Evolutionary conservation across 805 yeast genomes (phyloP).

Genomic region (Metschnikowia reukaufii): DNA sequence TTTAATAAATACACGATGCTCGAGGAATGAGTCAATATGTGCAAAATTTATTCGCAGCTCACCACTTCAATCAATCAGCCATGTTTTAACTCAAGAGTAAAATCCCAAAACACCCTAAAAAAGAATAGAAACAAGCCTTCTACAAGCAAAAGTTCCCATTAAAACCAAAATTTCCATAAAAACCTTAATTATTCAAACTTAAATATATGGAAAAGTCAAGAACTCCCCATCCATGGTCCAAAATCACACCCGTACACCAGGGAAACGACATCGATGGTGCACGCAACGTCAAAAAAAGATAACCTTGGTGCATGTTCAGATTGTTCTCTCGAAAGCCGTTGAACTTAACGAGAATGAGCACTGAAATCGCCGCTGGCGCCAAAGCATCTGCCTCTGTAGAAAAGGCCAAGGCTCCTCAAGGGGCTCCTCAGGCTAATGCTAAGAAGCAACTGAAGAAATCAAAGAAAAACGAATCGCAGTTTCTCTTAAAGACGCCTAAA

Average conservation of each 20-base stretch:
- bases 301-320: conserved; percentile 18
- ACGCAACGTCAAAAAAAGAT: conserved; percentile 4
- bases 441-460: conserved; percentile 29
- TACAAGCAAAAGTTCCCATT: no score
- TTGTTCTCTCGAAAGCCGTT: conserved; percentile 16
- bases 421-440: conserved; percentile 9
- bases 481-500: conserved; percentile 89
- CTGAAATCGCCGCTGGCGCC: conserved; percentile 19
- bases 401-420: conserved; percentile 11
- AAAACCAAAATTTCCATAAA: no score
- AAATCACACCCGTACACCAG: conserved; percentile 17
- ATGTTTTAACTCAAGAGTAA: neutral
- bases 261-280: neutral
- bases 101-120: neutral
- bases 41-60: neutral
- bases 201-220: no score
- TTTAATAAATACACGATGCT: no score
- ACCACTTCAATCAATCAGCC: neutral
- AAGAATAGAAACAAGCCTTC: neutral
- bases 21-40: neutral
- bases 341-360: conserved; percentile 22
- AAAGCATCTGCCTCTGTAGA: conserved; percentile 9
- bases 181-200: no score
- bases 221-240: no score
- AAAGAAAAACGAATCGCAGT: conserved; percentile 52